phyloP scores from a whole-genome alignment of 2,329 filamentous ascomycete genomes.

The Monilinia aucupariae region DNA sequence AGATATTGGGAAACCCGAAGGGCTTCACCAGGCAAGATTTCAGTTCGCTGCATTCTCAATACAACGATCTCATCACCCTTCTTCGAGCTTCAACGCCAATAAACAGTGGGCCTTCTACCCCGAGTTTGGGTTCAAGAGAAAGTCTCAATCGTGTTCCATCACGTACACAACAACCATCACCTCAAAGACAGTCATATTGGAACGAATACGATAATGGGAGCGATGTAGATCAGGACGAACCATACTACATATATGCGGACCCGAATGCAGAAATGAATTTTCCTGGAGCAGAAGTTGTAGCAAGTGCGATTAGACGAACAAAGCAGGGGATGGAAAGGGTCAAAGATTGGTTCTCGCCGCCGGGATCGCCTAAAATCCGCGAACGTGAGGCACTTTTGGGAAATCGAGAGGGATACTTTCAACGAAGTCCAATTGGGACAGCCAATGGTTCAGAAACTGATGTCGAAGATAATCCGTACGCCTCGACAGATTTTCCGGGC shows the following conservation, averaged over 20 bases:
- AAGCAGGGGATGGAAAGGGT: slow-evolving; percentile 46
- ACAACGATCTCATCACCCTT: slow-evolving; percentile 45
- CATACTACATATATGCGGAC: slow-evolving; percentile 70
- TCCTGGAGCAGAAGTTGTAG: slow-evolving; percentile 48
- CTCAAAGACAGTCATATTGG: slow-evolving; percentile 54
- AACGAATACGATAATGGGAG: slow-evolving; percentile 83
- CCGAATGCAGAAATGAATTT: slow-evolving; percentile 56
- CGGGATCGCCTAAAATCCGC: slow-evolving; percentile 21
- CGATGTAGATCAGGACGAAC: slow-evolving; percentile 51
- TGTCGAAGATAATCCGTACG: slow-evolving; percentile 46
- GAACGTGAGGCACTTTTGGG: slow-evolving; percentile 30
- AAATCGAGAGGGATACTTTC: slow-evolving; percentile 23
- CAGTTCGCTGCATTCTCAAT: slow-evolving; percentile 45
- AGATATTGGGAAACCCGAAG: slow-evolving; percentile 59
- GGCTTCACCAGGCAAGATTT: slow-evolving; percentile 69
- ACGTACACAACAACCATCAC: neutral
- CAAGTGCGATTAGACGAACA: slow-evolving; percentile 46
- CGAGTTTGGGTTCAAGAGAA: slow-evolving; percentile 22
- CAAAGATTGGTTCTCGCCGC: slow-evolving; percentile 45
- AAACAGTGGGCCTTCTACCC: slow-evolving; percentile 26
- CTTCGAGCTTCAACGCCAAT: slow-evolving; percentile 40
- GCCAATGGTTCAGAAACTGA: slow-evolving; percentile 39
- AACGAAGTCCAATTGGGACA: slow-evolving; percentile 24
- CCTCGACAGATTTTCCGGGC: slow-evolving; percentile 42
- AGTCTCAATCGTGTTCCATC: slow-evolving; percentile 18